Evolutionary conservation across 108 stramenopile genomes (phyloP).

Genomic region (Skeletonema costatum): DNA sequence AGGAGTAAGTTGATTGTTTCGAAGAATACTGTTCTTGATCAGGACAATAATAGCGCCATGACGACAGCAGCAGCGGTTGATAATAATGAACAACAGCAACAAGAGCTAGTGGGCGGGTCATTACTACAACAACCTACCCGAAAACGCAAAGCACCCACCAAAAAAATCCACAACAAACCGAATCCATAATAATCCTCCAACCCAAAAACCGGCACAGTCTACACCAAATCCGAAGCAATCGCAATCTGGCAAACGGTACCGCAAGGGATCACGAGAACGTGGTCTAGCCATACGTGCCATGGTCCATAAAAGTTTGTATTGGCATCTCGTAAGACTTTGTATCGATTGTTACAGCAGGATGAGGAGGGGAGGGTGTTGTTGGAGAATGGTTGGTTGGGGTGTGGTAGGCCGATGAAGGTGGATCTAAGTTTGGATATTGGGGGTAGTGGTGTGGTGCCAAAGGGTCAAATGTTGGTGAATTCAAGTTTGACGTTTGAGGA

Average conservation of each 20-base stretch:
- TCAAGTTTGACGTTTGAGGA: not conserved
- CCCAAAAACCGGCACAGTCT: not conserved
- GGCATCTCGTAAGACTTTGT: not conserved
- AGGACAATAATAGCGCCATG: not conserved
- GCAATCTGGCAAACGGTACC: not conserved
- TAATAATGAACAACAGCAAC: not conserved
- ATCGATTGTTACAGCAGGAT: not conserved
- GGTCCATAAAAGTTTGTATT: not conserved
- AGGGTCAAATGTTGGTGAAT: not conserved
- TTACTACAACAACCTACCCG: not conserved
- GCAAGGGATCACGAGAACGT: not conserved
- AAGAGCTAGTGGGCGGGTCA: not conserved
- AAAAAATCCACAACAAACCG: not conserved
- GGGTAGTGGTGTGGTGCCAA: not conserved
- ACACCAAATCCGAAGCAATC: slow-evolving; percentile 19
- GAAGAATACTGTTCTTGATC: not conserved
- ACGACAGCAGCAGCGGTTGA: not conserved
- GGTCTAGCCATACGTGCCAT: slow-evolving; percentile 11
- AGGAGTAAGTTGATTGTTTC: not conserved
- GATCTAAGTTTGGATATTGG: not conserved
- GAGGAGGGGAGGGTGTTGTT: not conserved
- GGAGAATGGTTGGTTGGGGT: not conserved
- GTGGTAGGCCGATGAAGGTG: not conserved
- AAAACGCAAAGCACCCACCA: not conserved
- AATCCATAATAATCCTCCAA: slow-evolving; percentile 2